A percentile compares a stretch with the other conserved stretches of the same genome.
phyloP scores from a whole-genome alignment of 768 basidiomycete genomes.

The Lentinula detonsa region DNA sequence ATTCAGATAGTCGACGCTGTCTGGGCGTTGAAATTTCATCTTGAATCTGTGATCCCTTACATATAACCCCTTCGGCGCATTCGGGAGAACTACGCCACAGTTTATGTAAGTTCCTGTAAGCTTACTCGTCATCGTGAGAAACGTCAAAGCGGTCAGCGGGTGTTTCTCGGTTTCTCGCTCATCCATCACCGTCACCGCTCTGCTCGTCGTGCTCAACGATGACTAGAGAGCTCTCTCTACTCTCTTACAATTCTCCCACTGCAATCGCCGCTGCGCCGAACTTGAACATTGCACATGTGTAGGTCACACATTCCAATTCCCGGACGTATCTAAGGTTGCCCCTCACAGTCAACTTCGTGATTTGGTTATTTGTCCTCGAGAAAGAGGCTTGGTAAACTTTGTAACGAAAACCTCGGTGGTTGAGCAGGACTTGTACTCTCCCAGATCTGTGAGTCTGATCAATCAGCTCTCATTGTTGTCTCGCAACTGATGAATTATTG shows the following conservation, averaged over 20 bases:
- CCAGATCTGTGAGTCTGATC: slow-evolving; percentile 35
- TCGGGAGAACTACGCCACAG: not conserved
- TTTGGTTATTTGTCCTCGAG: slow-evolving; percentile 67
- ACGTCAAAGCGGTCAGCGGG: not conserved
- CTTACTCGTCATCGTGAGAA: not conserved
- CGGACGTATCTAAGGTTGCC: slow-evolving; percentile 7
- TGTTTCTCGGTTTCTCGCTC: not conserved
- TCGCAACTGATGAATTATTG: slow-evolving; percentile 14
- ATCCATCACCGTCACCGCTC: not conserved
- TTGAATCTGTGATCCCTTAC: not conserved
- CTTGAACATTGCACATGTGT: slow-evolving; percentile 57
- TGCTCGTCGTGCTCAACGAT: slow-evolving; percentile 23
- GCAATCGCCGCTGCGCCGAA: slow-evolving; percentile 36
- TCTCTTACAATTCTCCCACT: slow-evolving; percentile 37
- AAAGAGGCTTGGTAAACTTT: slow-evolving; percentile 61
- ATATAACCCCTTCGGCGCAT: not conserved
- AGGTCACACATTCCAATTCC: slow-evolving; percentile 15
- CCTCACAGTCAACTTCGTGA: slow-evolving; percentile 65
- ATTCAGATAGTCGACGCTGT: too few species aligned
- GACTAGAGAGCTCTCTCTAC: slow-evolving; percentile 39
- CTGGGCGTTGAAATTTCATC: too few species aligned
- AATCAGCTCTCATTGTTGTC: slow-evolving; percentile 10
- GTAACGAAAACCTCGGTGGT: slow-evolving; percentile 46
- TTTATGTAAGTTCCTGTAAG: not conserved
- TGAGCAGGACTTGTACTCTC: slow-evolving; percentile 51